phyloP scores from a whole-genome alignment of 129 eudicot genomes.

The Escallonia rubra region DNA sequence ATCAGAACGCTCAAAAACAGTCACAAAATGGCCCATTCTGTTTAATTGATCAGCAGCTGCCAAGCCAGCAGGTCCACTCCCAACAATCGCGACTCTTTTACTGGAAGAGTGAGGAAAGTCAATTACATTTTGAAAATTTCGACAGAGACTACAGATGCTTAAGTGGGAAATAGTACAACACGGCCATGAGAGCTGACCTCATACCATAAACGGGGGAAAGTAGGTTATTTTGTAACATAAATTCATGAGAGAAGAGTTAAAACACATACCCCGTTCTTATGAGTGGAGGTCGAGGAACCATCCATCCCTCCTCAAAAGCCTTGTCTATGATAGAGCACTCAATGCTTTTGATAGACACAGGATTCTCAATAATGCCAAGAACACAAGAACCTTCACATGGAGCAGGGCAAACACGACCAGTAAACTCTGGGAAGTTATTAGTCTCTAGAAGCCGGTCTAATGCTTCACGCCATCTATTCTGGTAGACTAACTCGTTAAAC shows the following conservation, averaged over 20 bases:
- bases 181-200: neutral
- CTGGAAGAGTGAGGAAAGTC: conserved; percentile 32
- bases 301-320: conserved; percentile 99
- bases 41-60: conserved; percentile 99
- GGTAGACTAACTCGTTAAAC: conserved; percentile 93
- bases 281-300: conserved; percentile 92
- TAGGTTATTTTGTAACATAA: no score
- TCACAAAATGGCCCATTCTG: conserved; percentile 76
- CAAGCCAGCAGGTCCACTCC: conserved; percentile 99
- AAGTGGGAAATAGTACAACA: neutral
- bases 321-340: conserved; percentile 96
- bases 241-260: neutral
- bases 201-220: no score
- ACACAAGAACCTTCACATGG: conserved; percentile 99
- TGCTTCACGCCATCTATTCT: conserved; percentile 99
- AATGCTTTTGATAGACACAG: conserved; percentile 86
- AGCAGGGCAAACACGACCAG: conserved; percentile 98
- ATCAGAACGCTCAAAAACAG: conserved; percentile 94
- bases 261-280: conserved; percentile 71
- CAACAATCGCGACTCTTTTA: conserved; percentile 80
- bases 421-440: conserved; percentile 97
- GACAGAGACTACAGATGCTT: neutral
- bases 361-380: conserved; percentile 96
- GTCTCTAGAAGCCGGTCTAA: conserved; percentile 93
- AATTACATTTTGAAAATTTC: neutral